Evolutionary conservation across 2,329 filamentous ascomycete genomes (phyloP).

Genomic region (Aspergillus sp.): DNA sequence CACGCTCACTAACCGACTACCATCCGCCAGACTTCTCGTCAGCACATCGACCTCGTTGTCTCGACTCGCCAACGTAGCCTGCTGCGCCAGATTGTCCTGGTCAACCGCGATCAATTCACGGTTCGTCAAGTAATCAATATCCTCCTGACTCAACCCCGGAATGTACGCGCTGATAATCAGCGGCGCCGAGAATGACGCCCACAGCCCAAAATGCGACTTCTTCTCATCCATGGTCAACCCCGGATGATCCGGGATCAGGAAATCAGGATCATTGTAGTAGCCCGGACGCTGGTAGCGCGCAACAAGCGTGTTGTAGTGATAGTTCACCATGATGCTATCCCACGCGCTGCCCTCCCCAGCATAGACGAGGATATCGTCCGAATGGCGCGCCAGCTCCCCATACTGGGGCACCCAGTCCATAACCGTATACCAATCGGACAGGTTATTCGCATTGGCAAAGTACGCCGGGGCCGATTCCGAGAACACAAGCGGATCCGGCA

Average conservation of each 20-base stretch:
- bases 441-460: conserved; percentile 36
- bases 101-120: conserved; percentile 43
- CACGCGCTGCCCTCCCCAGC: conserved; percentile 41
- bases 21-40: conserved; percentile 46
- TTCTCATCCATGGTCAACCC: conserved; percentile 44
- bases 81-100: conserved; percentile 43
- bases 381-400: conserved; percentile 47
- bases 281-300: conserved; percentile 45
- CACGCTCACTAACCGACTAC: conserved; percentile 48
- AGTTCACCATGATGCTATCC: conserved; percentile 50
- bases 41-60: conserved; percentile 45
- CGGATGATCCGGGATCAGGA: conserved; percentile 50
- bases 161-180: conserved; percentile 49
- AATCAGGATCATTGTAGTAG: conserved; percentile 50
- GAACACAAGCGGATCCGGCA: conserved; percentile 41
- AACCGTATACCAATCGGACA: conserved; percentile 46
- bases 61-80: conserved; percentile 49
- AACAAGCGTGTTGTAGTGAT: conserved; percentile 43
- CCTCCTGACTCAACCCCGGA: conserved; percentile 32
- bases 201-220: conserved; percentile 51
- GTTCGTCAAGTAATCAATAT: conserved; percentile 40
- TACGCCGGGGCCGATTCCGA: conserved; percentile 49
- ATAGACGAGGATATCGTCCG: conserved; percentile 44
- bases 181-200: conserved; percentile 50
- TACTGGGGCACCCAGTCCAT: conserved; percentile 44